Evolutionary conservation across 2,329 filamentous ascomycete species (phyloP).

Genomic region (Cladosporium sp.): DNA sequence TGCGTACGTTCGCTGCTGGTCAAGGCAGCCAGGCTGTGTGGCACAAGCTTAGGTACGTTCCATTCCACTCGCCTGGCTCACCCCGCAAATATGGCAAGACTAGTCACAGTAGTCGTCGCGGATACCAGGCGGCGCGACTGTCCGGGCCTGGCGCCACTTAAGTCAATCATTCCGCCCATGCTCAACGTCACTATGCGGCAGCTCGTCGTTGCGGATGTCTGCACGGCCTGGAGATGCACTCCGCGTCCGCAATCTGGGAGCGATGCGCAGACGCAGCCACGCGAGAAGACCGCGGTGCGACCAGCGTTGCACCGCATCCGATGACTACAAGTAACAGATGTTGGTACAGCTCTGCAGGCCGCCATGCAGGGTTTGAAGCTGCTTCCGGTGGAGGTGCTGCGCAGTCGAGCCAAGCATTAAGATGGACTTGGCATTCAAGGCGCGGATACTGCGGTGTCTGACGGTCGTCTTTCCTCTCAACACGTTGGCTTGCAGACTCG

Average conservation of each 20-base stretch:
- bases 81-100: neutral
- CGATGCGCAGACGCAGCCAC: neutral
- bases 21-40: neutral
- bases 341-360: neutral
- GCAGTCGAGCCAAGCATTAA: neutral
- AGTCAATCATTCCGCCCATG: neutral
- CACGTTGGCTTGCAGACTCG: too few species aligned
- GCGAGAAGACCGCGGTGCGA: neutral
- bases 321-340: neutral
- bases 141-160: neutral
- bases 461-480: neutral
- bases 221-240: neutral
- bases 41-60: neutral
- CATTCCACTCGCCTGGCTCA: neutral
- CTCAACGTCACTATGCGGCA: neutral
- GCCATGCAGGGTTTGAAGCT: neutral
- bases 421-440: neutral
- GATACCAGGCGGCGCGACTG: too few species aligned
- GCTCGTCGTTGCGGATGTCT: neutral
- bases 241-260: neutral
- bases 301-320: neutral
- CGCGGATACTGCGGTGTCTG: constrained; percentile 1
- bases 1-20: neutral
- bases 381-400: neutral
- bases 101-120: too few species aligned